Conservation (phyloP, 2,329 filamentous ascomycete genomes). For the Endoconidiophora polonica region DNA sequence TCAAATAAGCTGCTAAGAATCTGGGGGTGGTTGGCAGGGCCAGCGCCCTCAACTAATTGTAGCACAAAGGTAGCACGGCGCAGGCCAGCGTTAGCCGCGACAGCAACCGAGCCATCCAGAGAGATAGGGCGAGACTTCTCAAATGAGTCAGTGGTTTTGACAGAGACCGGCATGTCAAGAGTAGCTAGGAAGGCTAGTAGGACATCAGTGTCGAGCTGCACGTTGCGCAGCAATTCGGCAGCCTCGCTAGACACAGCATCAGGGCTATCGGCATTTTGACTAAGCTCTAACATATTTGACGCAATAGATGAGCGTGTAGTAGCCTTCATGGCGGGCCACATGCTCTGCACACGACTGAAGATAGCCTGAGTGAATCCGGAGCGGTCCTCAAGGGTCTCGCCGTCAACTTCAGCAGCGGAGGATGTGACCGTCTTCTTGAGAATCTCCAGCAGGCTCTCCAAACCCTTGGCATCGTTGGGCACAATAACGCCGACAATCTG, state of each 20-base stretch:
- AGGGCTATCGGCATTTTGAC: constrained; percentile 27
- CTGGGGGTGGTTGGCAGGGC: constrained; percentile 56
- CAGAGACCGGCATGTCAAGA: constrained; percentile 56
- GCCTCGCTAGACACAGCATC: constrained; percentile 31
- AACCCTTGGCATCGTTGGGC: constrained; percentile 34
- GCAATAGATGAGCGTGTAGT: constrained; percentile 43
- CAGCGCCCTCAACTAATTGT: constrained; percentile 70
- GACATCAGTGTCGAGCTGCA: constrained; percentile 57
- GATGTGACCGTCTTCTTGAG: constrained; percentile 20
- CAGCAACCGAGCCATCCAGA: constrained; percentile 8
- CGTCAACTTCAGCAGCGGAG: constrained; percentile 19
- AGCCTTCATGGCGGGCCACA: constrained; percentile 58
- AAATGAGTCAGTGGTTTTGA: constrained; percentile 24
- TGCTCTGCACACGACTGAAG: constrained; percentile 50
- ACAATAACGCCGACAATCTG: constrained; percentile 35
- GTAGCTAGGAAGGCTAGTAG: constrained; percentile 57
- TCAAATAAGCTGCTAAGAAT: constrained; percentile 68
- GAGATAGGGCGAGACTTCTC: constrained; percentile 53
- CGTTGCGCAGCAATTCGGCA: constrained; percentile 53
- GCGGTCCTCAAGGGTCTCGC: constrained; percentile 22
- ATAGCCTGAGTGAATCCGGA: constrained; percentile 42
- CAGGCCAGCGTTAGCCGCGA: constrained; percentile 33
- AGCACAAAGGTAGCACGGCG: constrained; percentile 72
- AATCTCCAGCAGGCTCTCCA: constrained; percentile 34
- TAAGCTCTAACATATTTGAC: constrained; percentile 44